phyloP scores from a whole-genome alignment of 1,139 yeast genomes.

The Saccharomyces hybrid region DNA sequence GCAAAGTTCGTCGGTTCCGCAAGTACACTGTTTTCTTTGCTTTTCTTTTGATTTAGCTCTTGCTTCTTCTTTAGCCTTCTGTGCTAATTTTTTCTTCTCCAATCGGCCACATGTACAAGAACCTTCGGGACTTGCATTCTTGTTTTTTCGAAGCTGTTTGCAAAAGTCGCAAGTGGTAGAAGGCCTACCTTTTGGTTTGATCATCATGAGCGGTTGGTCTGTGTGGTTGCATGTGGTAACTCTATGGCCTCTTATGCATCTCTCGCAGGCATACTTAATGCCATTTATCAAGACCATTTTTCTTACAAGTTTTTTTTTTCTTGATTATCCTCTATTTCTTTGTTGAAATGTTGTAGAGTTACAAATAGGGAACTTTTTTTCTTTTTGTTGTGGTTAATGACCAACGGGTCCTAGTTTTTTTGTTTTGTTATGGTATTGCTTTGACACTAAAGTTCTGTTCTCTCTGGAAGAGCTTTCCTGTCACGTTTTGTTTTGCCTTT shows the following conservation, averaged over 20 bases:
- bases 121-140: constrained; percentile 52
- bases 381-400: neutral
- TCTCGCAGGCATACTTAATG: constrained; percentile 88
- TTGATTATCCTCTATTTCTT: neutral
- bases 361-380: neutral
- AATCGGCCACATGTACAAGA: constrained; percentile 66
- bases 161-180: constrained; percentile 87
- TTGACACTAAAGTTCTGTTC: neutral
- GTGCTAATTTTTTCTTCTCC: constrained; percentile 28
- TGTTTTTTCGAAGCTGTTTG: constrained; percentile 65
- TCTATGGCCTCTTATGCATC: constrained; percentile 93
- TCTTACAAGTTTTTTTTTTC: neutral
- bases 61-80: constrained; percentile 40
- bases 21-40: constrained; percentile 38
- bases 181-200: constrained; percentile 94
- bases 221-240: constrained; percentile 91
- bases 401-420: neutral
- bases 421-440: neutral
- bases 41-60: constrained; percentile 35
- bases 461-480: neutral
- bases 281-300: constrained; percentile 83
- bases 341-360: neutral
- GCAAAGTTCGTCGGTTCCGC: constrained; percentile 35
- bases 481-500: neutral
- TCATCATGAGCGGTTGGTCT: constrained; percentile 83